Percentiles rank a stretch among this genome's conserved stretches.
Conservation (phyloP, 2,329 filamentous ascomycete genomes). For the Penicillium vulpinum region DNA sequence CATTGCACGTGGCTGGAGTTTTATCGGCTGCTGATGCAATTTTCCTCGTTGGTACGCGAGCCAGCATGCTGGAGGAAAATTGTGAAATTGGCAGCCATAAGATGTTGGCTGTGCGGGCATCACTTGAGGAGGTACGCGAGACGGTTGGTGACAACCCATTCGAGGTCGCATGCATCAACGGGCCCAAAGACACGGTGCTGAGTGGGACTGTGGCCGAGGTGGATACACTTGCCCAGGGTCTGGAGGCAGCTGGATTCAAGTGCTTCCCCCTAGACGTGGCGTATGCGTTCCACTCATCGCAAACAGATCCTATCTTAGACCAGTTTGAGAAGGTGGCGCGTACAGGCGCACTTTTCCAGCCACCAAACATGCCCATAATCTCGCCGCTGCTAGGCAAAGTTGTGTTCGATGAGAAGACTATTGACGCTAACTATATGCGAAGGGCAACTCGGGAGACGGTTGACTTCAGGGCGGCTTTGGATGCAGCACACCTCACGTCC, state of each 20-base stretch:
- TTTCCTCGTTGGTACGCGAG: slow-evolving; percentile 30
- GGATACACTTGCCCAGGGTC: background rate
- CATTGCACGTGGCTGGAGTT: slow-evolving; percentile 27
- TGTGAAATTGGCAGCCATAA: slow-evolving; percentile 22
- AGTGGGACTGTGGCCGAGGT: too few relatives aligned
- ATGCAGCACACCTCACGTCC: background rate
- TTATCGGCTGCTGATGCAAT: slow-evolving; percentile 26
- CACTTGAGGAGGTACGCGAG: background rate
- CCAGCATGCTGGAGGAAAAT: slow-evolving; percentile 17
- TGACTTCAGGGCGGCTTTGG: background rate
- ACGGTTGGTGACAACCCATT: background rate
- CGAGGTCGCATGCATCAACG: slow-evolving; percentile 7
- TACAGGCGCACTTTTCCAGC: background rate
- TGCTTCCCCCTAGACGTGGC: background rate
- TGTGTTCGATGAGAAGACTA: background rate
- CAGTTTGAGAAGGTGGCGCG: background rate
- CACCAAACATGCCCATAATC: background rate
- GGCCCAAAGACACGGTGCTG: background rate
- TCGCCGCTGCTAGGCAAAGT: background rate
- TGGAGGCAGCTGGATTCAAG: background rate
- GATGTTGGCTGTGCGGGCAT: slow-evolving; percentile 7
- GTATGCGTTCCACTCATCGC: slow-evolving; percentile 7
- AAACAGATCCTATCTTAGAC: background rate
- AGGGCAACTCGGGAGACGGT: background rate
- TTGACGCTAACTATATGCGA: background rate